phyloP scores from a whole-genome alignment of 2,329 filamentous ascomycete genomes.

The Canariomyces notabilis region DNA sequence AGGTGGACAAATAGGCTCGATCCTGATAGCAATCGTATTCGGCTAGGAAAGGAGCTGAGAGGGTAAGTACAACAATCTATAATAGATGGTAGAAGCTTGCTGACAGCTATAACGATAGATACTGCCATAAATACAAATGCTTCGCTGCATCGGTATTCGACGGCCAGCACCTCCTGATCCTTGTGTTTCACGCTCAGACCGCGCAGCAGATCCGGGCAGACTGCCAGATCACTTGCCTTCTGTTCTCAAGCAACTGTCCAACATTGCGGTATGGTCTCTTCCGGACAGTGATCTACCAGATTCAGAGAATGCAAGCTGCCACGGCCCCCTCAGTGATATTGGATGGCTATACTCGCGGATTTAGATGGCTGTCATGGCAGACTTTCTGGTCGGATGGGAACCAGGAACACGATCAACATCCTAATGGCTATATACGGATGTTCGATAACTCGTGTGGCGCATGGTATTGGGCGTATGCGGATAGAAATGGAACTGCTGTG shows the following conservation, averaged over 20 bases:
- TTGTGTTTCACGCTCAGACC: conserved; percentile 9
- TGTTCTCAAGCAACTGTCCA: conserved; percentile 4
- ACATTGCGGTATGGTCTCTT: conserved; percentile 11
- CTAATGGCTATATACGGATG: conserved; percentile 5
- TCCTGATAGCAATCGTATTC: not conserved
- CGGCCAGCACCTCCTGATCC: conserved; percentile 8
- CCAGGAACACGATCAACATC: not conserved
- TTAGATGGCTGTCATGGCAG: conserved; percentile 2
- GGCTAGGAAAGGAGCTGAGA: conserved; percentile 1
- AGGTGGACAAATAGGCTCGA: not conserved
- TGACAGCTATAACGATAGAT: no score
- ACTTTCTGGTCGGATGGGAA: conserved; percentile 6
- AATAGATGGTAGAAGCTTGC: not conserved
- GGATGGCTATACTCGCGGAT: conserved; percentile 10
- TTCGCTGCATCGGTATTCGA: conserved; percentile 7
- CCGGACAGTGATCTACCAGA: conserved; percentile 10
- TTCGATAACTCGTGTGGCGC: conserved; percentile 1
- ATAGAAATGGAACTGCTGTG: conserved; percentile 5
- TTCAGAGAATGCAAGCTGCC: conserved; percentile 12
- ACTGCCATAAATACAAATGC: conserved; percentile 9
- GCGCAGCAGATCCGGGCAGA: not conserved
- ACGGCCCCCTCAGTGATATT: conserved; percentile 2
- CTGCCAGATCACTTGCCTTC: conserved; percentile 3
- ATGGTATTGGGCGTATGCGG: conserved; percentile 5
- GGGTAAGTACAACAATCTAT: not conserved